Base-by-base conservation (phyloP, 345 rosid species). In the Populus davidiana region DNA sequence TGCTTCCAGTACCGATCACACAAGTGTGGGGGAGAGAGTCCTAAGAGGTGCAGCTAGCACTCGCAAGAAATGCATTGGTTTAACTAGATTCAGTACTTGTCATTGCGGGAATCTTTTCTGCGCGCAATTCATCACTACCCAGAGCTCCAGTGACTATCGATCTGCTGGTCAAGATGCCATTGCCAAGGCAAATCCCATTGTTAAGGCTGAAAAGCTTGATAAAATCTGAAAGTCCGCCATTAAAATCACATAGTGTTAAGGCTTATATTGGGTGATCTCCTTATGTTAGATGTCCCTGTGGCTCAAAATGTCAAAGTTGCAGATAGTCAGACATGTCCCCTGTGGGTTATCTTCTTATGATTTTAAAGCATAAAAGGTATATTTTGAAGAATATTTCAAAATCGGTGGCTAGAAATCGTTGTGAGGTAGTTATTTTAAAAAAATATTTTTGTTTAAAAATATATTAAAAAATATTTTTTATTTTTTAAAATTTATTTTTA, bases 31-130 rank as follows among this genome's bases (percentile, higher is more conserved):
- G 50, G 73, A 56, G 73, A 61, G 41, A n/a, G 73, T 52, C 69
- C 77, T 13, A 56, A 52, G 27, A 66, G 77, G 61, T 79, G 81
- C 73, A 67, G n/a, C n/a, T n/a, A n/a, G 5, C 77, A 73, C 69
- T 41, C 73, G 81, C 77, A 73, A 33, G 25, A 79, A 79, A 73
- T 77, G 78, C 4, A 49, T 79, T 12, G 77, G 81, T 17, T 68
- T 73, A 43, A 79, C 81, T 17, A 77, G 81, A n/a, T 79, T 79
- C 62, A 73, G 14, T 50, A 33, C 35, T 33, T 79, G 81, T 27
- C 77, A 77, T 2, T 78, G 81, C 12, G 77, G 77, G 7, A 73
- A 73, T 52, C 25, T 73, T 39, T 79, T 73, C 62, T 79, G 81
- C 31, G 72, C 77, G 72, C 77, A 18, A 29, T 31, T 13, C 81